phyloP scores from a whole-genome alignment of 2,329 filamentous ascomycete species.

The Cladosporium sp. region DNA sequence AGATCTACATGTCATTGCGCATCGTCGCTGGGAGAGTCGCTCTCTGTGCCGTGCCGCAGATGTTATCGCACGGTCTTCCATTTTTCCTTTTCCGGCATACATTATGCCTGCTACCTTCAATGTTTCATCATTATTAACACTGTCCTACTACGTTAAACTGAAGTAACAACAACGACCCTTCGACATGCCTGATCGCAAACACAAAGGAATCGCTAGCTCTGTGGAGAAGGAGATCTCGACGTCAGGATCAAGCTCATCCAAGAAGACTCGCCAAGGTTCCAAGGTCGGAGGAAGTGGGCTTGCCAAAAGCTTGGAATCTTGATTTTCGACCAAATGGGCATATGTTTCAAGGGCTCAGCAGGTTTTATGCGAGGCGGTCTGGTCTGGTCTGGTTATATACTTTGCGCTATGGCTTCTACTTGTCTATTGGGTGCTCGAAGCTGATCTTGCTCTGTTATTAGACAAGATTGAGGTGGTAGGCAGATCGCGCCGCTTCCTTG shows the following conservation, averaged over 20 bases:
- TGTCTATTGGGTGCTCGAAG: not conserved
- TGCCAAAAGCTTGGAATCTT: slow-evolving; percentile 13
- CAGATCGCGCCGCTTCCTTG: no score
- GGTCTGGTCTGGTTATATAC: not conserved
- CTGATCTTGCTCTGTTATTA: no score
- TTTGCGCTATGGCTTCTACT: not conserved
- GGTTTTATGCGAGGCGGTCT: not conserved
- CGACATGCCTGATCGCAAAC: not conserved
- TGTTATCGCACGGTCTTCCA: not conserved
- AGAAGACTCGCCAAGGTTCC: no score
- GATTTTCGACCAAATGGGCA: no score
- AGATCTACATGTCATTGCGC: slow-evolving; percentile 4
- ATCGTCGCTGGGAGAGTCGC: not conserved
- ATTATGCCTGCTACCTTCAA: not conserved
- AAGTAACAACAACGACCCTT: no score
- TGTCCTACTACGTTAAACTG: no score
- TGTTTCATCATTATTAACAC: not conserved
- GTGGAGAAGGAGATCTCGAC: slow-evolving; percentile 5
- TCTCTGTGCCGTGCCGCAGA: not conserved
- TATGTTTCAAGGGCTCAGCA: not conserved
- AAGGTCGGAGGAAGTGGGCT: not conserved
- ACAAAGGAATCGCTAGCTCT: not conserved
- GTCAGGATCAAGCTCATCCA: slow-evolving; percentile 10
- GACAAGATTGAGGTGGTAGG: no score
- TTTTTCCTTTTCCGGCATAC: no score